These are phyloP conservation scores for Selaginella tamariscina DNA, from an alignment of 75 land plant species.

Conservation along the genomic window DNA sequence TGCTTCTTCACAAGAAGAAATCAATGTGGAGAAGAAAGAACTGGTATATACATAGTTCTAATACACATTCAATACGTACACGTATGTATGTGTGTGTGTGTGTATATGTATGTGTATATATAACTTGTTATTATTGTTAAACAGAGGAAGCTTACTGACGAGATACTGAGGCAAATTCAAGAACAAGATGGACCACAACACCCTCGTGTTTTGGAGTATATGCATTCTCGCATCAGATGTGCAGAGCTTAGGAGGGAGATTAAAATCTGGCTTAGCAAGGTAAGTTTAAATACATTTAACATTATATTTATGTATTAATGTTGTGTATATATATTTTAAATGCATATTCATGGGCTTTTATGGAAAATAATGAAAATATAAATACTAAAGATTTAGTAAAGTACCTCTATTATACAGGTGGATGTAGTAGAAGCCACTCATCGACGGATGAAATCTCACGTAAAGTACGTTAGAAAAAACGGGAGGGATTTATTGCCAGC, in stretches of 20 bases:
- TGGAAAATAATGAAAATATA: too few species aligned
- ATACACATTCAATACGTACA: background rate
- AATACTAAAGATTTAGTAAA: too few species aligned
- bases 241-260: background rate
- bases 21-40: constrained; percentile 8
- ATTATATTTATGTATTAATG: too few species aligned
- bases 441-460: background rate
- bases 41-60: background rate
- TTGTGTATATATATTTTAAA: too few species aligned
- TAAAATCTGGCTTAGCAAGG: background rate
- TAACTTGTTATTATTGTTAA: background rate
- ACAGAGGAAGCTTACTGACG: constrained; percentile 12
- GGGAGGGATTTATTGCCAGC: background rate
- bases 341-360: too few species aligned
- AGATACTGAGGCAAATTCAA: constrained; percentile 6
- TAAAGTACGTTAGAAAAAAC: background rate
- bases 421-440: background rate
- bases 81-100: background rate
- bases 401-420: too few species aligned
- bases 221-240: background rate
- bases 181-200: constrained; percentile 17
- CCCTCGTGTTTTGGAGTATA: constrained; percentile 16
- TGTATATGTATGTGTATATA: background rate
- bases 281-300: background rate
- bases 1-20: background rate